Percentiles rank a stretch among this genome's conserved stretches.
phyloP scores from a whole-genome alignment of 139 green algal genomes.

The Parachlorella kessleri region DNA sequence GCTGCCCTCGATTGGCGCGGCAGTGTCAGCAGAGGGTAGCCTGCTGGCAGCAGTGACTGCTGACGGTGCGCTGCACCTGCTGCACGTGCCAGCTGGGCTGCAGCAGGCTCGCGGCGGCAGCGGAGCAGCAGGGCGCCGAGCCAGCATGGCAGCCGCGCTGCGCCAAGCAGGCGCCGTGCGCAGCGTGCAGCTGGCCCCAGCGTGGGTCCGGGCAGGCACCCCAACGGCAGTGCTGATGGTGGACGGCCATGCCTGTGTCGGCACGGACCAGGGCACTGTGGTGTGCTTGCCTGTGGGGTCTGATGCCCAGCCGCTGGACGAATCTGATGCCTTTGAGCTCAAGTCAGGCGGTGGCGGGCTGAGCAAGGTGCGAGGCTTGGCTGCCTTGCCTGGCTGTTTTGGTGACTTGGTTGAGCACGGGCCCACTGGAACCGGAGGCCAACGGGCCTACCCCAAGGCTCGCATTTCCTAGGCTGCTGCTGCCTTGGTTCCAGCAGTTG shows the following conservation, averaged over 20 bases:
- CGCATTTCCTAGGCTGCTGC: not conserved
- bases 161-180: not conserved
- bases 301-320: not conserved
- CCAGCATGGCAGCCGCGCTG: conserved; percentile 10
- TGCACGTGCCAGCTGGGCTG: not conserved
- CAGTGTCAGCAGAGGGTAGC: not conserved
- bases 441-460: no score
- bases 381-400: no score
- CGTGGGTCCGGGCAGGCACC: not conserved
- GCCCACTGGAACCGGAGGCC: no score
- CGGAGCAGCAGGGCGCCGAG: not conserved
- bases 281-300: conserved; percentile 24
- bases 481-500: not conserved
- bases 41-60: conserved; percentile 14
- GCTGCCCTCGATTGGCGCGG: conserved; percentile 11
- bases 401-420: no score
- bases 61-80: conserved; percentile 22
- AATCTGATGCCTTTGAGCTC: conserved; percentile 8
- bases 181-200: conserved; percentile 5
- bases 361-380: not conserved
- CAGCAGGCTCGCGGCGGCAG: no score
- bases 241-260: conserved; percentile 9
- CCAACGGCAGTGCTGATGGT: conserved; percentile 26
- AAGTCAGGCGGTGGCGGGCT: not conserved
- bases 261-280: conserved; percentile 16